Base-by-base conservation (phyloP, 2,329 filamentous ascomycete genomes). In the Boeremia exigua region DNA sequence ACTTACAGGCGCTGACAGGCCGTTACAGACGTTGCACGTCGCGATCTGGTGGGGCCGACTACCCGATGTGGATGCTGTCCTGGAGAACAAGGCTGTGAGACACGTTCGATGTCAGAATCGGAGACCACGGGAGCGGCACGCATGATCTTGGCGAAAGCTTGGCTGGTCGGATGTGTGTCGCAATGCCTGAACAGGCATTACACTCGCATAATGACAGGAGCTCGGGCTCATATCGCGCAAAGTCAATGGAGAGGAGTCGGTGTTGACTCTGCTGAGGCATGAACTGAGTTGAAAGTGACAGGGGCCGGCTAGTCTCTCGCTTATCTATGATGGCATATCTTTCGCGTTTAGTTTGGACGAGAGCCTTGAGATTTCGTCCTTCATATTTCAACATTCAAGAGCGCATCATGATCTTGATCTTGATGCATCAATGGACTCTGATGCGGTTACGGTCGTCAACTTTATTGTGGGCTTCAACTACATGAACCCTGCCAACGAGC, bases 101-200 rank as follows among this genome's bases (percentile, higher is more conserved):
- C 66, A 45, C 42, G 55, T 52, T 42, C 34, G 57, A 63, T 57
- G 56, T 60, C 55, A 60, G 58, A 59, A 54, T 37, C 28, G 51
- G 54, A 48, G 54, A 61, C 62, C 43, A 40, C 27, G 47, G 48
- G 25, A 23, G 38, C 48, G 54, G 51, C 25, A 34, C 45, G 62
- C 56, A 60, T 61, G 59, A 58, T 50, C 58, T 63, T 61, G 61
- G 54, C 54, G 14, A 56, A 61, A 63, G 63, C 63, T 63, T 63
- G 60, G 58, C 55, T 14, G 25, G 54, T 61, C 28, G 48, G 52
- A 59, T 34, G 42, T 45, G 17, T 49, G 52, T 63, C 56, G 51
- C 53, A 50, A 42, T 25, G 52, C 54, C 27, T 15, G 28, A 27
- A 15, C 17, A 33, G 30, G 36, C 30, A 19, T 43, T 12, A 12